Base-by-base conservation (phyloP, 768 basidiomycete species). In the Collybiopsis confluens region DNA sequence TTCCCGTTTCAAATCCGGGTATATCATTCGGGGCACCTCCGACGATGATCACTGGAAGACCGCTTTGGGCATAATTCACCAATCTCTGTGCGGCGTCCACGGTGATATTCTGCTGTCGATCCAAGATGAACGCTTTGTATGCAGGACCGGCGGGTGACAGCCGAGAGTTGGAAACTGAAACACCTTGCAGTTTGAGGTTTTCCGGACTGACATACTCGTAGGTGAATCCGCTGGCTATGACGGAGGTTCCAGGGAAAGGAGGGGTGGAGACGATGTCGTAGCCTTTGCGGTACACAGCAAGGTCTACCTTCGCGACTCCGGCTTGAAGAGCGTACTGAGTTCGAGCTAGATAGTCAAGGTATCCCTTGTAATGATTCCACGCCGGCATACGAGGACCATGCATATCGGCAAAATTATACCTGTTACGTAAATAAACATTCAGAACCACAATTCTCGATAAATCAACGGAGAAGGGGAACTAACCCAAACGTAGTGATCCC, bases 191-290 rank as follows among this genome's bases (percentile, higher is more conserved):
- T 38, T 56, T 54, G 5, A 59, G 20, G 35, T 59, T 59, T 24
- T 59, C 58, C 8, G 56, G 55, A 23, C 58, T 59, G 28, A 56
- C 58, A 33, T 59, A 59, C 16, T 59, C 58, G 26, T 56, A 59
- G 2, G 58, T 46, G 28, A 54, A 59, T 15, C 58, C 58, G 2
- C 51, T 48, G 30, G 37, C 33, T 15, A 38, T 56, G 15, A 59
- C 40, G 16, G 58, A 59, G 21, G 44, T 38, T 16, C 56, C 53
- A 21, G 28, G 35, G 33, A 57, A 59, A 28, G 58, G 58, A 7
- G 52, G 55, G 11, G 52, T 26, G 2, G 28, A 11, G 10, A 48
- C 23, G 28, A 56, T 46, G 40, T 59, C 43, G 35, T 59, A 59
- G 30, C 41, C 58, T 21, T 59, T 59, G 6, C 58, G 26, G 27